Base-by-base conservation (phyloP, 306 rosid species). In the Fragaria vesca region DNA sequence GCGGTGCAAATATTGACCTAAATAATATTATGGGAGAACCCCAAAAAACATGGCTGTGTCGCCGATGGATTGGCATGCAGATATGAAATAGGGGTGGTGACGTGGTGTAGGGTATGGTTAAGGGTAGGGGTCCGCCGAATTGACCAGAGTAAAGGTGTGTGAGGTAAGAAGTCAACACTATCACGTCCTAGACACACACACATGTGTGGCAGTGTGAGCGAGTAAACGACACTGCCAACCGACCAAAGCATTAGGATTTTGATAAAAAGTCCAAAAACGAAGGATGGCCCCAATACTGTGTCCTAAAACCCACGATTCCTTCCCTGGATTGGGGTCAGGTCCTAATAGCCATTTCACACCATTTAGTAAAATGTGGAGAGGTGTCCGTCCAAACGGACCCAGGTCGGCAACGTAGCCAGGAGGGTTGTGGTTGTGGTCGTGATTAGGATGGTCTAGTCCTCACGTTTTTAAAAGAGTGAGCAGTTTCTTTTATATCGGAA, bases 171-270 rank as follows among this genome's bases (percentile, higher is more conserved):
- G 69, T 65, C 69, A 65, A 65, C 45, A 34, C 69, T 17, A 15
- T 65, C 69, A 65, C 45, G 17, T 62, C 24, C 36, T n/a, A 12
- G 55, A 50, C 20, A 50, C 20, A 51, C 17, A 12, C 15, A 12
- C 52, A 47, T 47, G 52, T 48, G 20, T 48, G 54, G 15, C 6
- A 13, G 20, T 16, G 55, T 50, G n/a, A 2, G 34, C 3, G 48
- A 21, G 15, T 72, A 54, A 12, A 52, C 50, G 76, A 36, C 66
- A 7, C 42, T 34, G 57, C 46, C 47, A 51, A 72, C 76, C 76
- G 32, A 72, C 65, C 26, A 12, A 62, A 13, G 7, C 18, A 4
- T 30, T 28, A 3, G 4, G 43, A 48, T 21, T 40, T 71, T 17
- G 11, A 51, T 11, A 32, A 11, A 72, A 50, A 51, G 12, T 55